Percentiles rank a stretch among this genome's conserved stretches.
Evolutionary conservation across 2,329 filamentous ascomycete genomes (phyloP).

Genomic region (Alternaria hordeiaustralica): DNA sequence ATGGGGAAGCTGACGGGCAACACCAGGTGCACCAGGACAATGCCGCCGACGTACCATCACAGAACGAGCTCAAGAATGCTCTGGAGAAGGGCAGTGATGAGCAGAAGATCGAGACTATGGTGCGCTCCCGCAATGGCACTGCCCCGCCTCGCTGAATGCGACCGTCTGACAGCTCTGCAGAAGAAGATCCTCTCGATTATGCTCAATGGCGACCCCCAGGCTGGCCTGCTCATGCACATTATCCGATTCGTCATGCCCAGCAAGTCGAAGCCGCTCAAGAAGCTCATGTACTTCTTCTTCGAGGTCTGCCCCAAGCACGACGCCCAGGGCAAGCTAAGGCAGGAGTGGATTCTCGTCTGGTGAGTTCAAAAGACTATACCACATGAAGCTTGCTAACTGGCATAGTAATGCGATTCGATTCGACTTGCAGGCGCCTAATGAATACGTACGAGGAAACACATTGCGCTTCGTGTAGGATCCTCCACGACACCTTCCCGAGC

Average conservation of each 20-base stretch:
- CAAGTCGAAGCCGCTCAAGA: constrained; percentile 95
- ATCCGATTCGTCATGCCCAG: constrained; percentile 99
- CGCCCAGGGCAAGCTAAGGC: constrained; percentile 90
- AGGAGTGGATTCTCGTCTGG: constrained; percentile 99
- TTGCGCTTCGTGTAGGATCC: constrained; percentile 76
- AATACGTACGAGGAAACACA: constrained; percentile 98
- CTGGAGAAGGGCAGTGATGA: constrained; percentile 94
- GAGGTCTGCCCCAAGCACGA: constrained; percentile 98
- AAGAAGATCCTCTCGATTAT: constrained; percentile 95
- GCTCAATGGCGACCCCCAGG: constrained; percentile 97
- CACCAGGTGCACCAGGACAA: constrained; percentile 86
- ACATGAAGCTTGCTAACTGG: constrained; percentile 26
- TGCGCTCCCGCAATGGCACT: constrained; percentile 30
- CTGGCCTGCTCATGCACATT: constrained; percentile 97
- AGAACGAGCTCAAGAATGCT: constrained; percentile 90
- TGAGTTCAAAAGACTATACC: constrained; percentile 53
- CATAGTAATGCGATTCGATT: constrained; percentile 94
- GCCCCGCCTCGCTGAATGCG: constrained; percentile 60
- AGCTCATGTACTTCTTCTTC: constrained; percentile 98
- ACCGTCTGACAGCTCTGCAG: constrained; percentile 37
- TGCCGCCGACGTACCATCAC: constrained; percentile 85
- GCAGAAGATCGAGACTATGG: constrained; percentile 81
- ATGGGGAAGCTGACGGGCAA: constrained; percentile 38
- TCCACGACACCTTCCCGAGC: not conserved
- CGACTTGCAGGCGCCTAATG: constrained; percentile 95